Evolutionary conservation across 2,329 filamentous ascomycete species (phyloP).

Genomic region (Arthrobotrys musiformis): DNA sequence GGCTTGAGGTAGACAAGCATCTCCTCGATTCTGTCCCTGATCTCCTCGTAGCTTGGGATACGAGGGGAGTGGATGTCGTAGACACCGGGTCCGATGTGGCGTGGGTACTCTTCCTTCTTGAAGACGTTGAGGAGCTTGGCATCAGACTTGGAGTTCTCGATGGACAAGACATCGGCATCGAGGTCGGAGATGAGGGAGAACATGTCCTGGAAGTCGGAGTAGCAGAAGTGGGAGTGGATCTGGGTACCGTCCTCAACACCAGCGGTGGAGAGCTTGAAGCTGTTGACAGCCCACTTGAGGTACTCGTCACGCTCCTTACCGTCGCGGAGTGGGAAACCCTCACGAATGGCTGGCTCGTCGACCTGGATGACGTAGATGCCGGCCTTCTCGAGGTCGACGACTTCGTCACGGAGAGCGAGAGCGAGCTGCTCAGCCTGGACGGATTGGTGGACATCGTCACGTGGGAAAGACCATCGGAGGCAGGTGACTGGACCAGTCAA

Average conservation of each 20-base stretch:
- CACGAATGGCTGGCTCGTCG: slow-evolving; percentile 97
- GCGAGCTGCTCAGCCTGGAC: slow-evolving; percentile 98
- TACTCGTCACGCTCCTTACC: slow-evolving; percentile 97
- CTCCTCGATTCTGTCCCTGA: slow-evolving; percentile 96
- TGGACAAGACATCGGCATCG: slow-evolving; percentile 96
- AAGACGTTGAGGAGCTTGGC: slow-evolving; percentile 99
- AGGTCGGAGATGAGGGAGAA: slow-evolving; percentile 99
- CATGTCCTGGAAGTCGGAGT: slow-evolving; percentile 99
- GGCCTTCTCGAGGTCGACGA: slow-evolving; percentile 95
- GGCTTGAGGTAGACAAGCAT: slow-evolving; percentile 97
- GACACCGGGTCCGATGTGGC: slow-evolving; percentile 98
- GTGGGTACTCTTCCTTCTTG: slow-evolving; percentile 94
- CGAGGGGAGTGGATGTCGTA: slow-evolving; percentile 99
- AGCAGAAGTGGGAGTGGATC: slow-evolving; percentile 99
- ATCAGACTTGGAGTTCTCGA: slow-evolving; percentile 99
- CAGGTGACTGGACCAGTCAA: slow-evolving; percentile 99
- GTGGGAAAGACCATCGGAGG: slow-evolving; percentile 99
- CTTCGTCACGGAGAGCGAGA: slow-evolving; percentile 97
- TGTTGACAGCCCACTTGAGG: slow-evolving; percentile 96
- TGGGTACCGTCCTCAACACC: slow-evolving; percentile 95
- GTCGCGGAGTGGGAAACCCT: slow-evolving; percentile 95
- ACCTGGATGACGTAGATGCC: slow-evolving; percentile 99
- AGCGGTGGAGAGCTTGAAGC: slow-evolving; percentile 94
- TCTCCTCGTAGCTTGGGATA: slow-evolving; percentile 96
- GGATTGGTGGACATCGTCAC: slow-evolving; percentile 99